Base-by-base conservation (phyloP, 176 grass and related monocot species). In the Lolium multiflorum region DNA sequence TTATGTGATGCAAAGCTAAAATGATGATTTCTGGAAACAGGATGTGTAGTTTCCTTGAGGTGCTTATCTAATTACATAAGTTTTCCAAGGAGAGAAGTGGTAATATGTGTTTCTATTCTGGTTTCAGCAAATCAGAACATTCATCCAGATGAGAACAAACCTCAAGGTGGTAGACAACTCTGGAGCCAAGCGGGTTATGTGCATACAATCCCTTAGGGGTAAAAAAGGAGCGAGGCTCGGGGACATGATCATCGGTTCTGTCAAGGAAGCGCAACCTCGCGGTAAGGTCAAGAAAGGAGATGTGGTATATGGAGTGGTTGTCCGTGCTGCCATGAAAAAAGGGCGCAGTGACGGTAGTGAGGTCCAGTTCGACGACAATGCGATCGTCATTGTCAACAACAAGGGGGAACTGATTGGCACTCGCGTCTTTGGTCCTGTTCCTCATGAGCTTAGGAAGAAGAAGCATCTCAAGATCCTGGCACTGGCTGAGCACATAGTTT, bases 221-320 rank as follows among this genome's bases (percentile, higher is more conserved):
- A 94, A 88, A 84, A 92, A 86, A 81, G 94, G 97, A 63, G 97
- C 97, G 10, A 90, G 92, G 60, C 76, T 98, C 2, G 97, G 97
- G 3, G 97, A 96, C 84, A 96, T 60, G 21, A 94, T 96, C 49
- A 91, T 96, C 38, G 96, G 86, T 15, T 98, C 96, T 62, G 93
- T 98, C 41, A 98, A 98, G 90, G 97, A 98, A 84, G 97, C 94
- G 6, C 90, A 96, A 11, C 97, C 97, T 61, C 88, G 88, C 10
- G 92, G 97, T 8, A 98, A 98, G 80, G 97, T 98, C 3, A 98
- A 98, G 92, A 98, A 98, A 87, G 96, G 96, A 59, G 96, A 98
- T 11, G 93, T 98, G 0, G 96, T 98, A 10, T 98, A 96, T 0
- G 97, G 97, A 39, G 93, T 98, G 20, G 97, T 98, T 0, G 97